phyloP scores from a whole-genome alignment of 1,284 basidiomycete genomes.

The Trametes hirsuta region DNA sequence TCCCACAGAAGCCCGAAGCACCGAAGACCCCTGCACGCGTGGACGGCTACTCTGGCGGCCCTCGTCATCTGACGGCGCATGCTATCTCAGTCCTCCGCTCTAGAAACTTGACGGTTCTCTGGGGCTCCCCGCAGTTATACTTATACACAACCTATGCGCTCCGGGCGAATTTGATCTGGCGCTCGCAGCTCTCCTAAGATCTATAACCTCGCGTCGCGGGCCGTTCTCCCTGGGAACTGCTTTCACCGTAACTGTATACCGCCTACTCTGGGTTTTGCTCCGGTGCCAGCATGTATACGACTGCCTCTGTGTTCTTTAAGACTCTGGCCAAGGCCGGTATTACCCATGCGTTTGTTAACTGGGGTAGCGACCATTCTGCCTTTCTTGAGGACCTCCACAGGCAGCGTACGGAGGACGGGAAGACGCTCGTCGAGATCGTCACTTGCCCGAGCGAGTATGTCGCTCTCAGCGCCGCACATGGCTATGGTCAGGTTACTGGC shows the following conservation, averaged over 20 bases:
- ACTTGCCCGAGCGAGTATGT: conserved; percentile 78
- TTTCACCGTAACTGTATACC: background rate
- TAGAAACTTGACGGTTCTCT: no score
- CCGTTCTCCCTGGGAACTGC: background rate
- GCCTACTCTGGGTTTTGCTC: background rate
- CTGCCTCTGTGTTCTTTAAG: conserved; percentile 60
- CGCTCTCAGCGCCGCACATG: conserved; percentile 68
- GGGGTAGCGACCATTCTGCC: conserved; percentile 73
- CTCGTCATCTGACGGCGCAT: no score
- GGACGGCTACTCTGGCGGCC: no score
- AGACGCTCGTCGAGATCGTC: conserved; percentile 51
- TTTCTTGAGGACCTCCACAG: conserved; percentile 67
- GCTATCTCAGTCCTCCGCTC: no score
- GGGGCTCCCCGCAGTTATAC: no score
- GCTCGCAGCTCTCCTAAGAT: no score
- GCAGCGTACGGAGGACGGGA: conserved; percentile 46
- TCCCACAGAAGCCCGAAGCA: no score
- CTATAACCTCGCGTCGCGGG: background rate
- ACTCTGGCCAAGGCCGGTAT: conserved; percentile 60
- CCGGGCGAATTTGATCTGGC: no score
- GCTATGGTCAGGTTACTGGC: conserved; percentile 63
- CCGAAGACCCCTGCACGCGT: no score
- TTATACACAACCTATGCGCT: no score
- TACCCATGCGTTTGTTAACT: conserved; percentile 73
- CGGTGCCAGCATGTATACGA: conserved; percentile 46